Base-by-base conservation (phyloP, 148 eudicot genomes). In the Rhododendron mucronatum region DNA sequence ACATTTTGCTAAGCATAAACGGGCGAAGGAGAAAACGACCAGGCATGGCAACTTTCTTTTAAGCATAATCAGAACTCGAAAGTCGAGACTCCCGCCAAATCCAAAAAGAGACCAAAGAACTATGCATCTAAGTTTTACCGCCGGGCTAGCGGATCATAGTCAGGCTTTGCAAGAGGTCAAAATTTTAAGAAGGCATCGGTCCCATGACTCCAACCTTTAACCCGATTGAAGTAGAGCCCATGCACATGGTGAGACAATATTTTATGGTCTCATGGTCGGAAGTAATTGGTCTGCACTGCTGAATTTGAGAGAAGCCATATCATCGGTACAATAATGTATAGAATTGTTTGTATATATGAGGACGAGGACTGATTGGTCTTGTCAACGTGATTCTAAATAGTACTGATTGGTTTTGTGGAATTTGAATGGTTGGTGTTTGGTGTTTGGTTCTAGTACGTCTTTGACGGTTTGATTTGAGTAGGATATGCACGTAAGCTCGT, bases 371-470 rank as follows among this genome's bases (percentile, higher is more conserved):
- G 73, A 26, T 65, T 26, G 74, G 28, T 67, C 30, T 67, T 67
- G 15, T 26, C 74, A 26, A 37, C 26, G 33, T 35, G 23, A 75
- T 75, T 1, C 33, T 33, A 15, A 15, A 75, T 18, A 33, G 6
- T 35, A 41, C 45, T 30, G 30, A 30, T 30, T 30, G 30, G 30
- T 30, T 30, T 30, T 30, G 39, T 21, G 21, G 41, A 30, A 80
- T 50, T 75, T 48, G 82, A 80, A 80, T 80, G 82, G 82, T 80
- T 80, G 61, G 82, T 80, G 7, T 26, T 67, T 67, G 33, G 74
- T 26, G 30, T 67, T 26, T 11, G 33, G 28, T 67, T 26, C 33
- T 67, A 4, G 53, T 44, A 44, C 28, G 53, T 78, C 51, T 44
- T 41, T 44, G 51, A 23, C 26, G 48, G 13, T 23, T 50, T 47